Evolutionary conservation across 148 eudicot genomes (phyloP), one percentile per base, ranked within the genome.

Genomic region (Amaranthus cruentus): DNA sequence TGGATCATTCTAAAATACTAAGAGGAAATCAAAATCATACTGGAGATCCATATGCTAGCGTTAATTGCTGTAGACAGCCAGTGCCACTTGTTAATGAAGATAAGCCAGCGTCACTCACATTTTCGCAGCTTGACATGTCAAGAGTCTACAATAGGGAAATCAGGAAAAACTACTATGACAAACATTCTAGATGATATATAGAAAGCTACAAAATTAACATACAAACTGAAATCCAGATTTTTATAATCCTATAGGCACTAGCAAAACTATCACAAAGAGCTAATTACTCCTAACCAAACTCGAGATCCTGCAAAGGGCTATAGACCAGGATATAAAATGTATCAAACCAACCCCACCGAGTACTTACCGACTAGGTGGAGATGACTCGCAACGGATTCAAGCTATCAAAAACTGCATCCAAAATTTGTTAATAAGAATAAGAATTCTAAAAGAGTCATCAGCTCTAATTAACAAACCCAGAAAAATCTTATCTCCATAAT

Each of bases 101-200:
- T 78, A 94, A 79, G 65, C 98, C 97, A 42, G 79, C 78, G 43
- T 87, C 89, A 70, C 88, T 88, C 47, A 94, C 78, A 68, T 88
- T 88, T 80, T 88, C 90, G 78, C 95, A 91, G 63, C 91, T 84
- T 61, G 98, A 91, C 83, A 94, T 81, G 81, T 94, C 91, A 49
- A 94, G 97, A 58, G 77, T 81, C 98, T 94, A 82, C 72, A 28
- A 14, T 38, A 74, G 77, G 59, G 51, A 9, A 67, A 63, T 21
- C 10, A 71, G 73, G 50, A 21, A 71, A 13, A 65, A 43, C 14
- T 18, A 56, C 80, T 53, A 71, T 67, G 55, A 53, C 42, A 56
- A 61, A 12, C 58, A 2, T 53, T 53, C 43, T 2, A 28, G 38
- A 28, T 28, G 38, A 28, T 28, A 28, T 28, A 28, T 28, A 28